Base-by-base conservation (phyloP, 352 stramenopile genomes). In the Globisporangium okanoganense region DNA sequence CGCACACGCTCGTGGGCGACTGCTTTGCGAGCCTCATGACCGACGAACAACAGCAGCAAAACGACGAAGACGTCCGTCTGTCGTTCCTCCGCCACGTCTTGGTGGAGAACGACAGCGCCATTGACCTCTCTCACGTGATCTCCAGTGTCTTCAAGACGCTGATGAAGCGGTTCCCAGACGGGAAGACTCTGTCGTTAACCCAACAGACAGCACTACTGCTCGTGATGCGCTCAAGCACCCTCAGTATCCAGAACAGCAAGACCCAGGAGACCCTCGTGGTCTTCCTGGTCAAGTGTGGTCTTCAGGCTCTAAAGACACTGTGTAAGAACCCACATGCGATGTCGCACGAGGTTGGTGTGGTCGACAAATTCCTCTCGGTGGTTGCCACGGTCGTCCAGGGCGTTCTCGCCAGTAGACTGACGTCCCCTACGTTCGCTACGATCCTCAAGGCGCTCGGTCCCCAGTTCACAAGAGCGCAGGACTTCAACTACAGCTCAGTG, bases 161-260 rank as follows among this genome's bases (percentile, higher is more conserved):
- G 5, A 58, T 44, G 8, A 70, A 57, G 22, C 55, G 45, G 12
- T 41, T 71, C 29, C 35, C 43, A 20, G 53, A 73, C 22, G 73
- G 71, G 8, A 49, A 20, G 16, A 45, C 83, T 25, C 58, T 76
- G 25, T 66, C 73, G 4, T 1, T 3, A n/a, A 44, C 45, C 1
- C 78, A 87, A 22, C 45, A 83, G 14, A 43, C 73, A 4, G 69
- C 66, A 16, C 31, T 83, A 5, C 58, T 87, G 25, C 44, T 83
- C n/a, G 22, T 79, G 41, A 64, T 71, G 55, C 72, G 66, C 24
- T 56, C 53, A 9, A 72, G n/a, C 24, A 20, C 44, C 24, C 56
- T 38, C 25, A n/a, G 33, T 10, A 14, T 35, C 13, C 43, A 57
- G 60, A 58, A 38, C 29, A 56, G 36, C 27, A 58, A 55, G 31